Evolutionary conservation across 1,139 yeast genomes (phyloP).

Genomic region (Cylindricascospora bacillispora): DNA sequence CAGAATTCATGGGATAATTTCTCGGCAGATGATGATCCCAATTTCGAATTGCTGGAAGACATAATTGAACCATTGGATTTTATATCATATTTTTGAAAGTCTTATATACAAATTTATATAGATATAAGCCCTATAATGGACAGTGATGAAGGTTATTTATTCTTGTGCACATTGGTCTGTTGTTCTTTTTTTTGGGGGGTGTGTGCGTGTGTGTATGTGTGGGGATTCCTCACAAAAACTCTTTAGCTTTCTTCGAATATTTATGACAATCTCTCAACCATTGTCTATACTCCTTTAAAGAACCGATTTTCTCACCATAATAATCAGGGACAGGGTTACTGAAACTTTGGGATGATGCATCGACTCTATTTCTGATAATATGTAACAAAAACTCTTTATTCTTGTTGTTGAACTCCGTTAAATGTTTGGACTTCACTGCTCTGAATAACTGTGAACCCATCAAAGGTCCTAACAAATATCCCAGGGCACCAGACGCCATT

Average conservation of each 20-base stretch:
- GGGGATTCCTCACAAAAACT: constrained; percentile 62
- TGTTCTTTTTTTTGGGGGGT: too few relatives aligned
- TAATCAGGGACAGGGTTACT: constrained; percentile 96
- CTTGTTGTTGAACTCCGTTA: constrained; percentile 40
- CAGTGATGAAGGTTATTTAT: neutral
- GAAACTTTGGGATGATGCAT: constrained; percentile 85
- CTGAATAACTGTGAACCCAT: constrained; percentile 64
- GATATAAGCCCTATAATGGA: neutral
- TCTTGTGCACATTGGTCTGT: neutral
- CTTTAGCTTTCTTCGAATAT: constrained; percentile 72
- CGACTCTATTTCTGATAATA: constrained; percentile 69
- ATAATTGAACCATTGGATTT: constrained; percentile 20
- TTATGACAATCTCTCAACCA: constrained; percentile 96
- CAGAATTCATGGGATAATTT: neutral
- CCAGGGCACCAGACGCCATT: constrained; percentile 58
- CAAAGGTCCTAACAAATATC: constrained; percentile 74
- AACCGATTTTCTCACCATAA: constrained; percentile 90
- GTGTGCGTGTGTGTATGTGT: too few relatives aligned
- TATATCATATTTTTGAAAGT: constrained; percentile 11
- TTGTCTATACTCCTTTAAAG: constrained; percentile 74
- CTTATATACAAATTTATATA: too few relatives aligned
- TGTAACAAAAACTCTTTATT: constrained; percentile 65
- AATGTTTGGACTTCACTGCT: constrained; percentile 31
- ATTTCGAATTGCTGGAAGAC: constrained; percentile 14
- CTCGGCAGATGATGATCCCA: too few relatives aligned